Evolutionary conservation across 176 grass and related monocot species (phyloP), one percentile per base, ranked within the genome.

Genomic region (Coix lacrymajobi): DNA sequence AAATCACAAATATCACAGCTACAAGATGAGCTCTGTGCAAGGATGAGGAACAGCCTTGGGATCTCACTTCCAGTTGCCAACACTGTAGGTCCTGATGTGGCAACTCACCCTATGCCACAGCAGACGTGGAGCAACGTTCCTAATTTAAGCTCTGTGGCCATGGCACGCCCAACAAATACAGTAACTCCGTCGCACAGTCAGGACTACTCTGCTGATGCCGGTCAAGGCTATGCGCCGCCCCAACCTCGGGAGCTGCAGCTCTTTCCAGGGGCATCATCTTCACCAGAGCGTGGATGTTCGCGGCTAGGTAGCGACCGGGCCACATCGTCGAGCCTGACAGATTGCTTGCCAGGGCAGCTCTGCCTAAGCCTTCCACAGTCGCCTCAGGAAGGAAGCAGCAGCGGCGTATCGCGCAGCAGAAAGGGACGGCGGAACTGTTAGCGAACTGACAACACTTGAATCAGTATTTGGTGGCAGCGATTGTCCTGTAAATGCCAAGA

Each of bases 161-260:
- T 83, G 75, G 7, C 40, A 0, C 84, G 75, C 19, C 51, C 60
- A 51, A 44, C 38, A 9, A 86, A 9, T 69, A 26, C 61, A 62
- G 32, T n/a, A 5, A 26, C 39, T 16, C 67, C 51, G 1, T 10
- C 79, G 31, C 89, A 84, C 3, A 71, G 66, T 24, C 72, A 75
- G 81, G 85, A 48, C 38, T 82, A 28, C 33, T 63, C 89, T 48
- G 40, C 83, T 66, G 71, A 60, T 73, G 68, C 73, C 56, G 40
- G 41, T 68, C 75, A 73, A 58, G 56, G 38, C 62, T 43, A 84
- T 41, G 26, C 40, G 6, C 12, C 40, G 6, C 12, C 64, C 17
- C 85, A 39, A 0, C 84, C 90, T 54, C 85, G 60, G 79, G 93
- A 92, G 85, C 82, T 92, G n/a, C 93, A 95, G 82, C 93, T 95